A percentile compares a stretch with the other conserved stretches of the same genome.
Evolutionary conservation across 2,329 filamentous ascomycete genomes (phyloP).

Genomic region (Ceratocystis colombiana): DNA sequence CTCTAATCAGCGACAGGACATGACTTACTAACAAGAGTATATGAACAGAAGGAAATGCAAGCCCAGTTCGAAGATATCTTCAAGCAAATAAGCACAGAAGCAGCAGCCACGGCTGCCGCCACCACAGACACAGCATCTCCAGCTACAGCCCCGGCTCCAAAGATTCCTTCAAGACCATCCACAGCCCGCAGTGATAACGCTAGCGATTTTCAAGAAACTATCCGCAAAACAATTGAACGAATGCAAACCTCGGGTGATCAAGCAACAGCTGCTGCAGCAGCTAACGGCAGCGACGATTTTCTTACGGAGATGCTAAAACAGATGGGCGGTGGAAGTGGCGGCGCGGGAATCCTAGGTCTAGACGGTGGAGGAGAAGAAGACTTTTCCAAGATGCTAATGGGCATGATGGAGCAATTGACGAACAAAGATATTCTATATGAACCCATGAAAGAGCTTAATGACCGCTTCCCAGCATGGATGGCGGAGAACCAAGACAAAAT

Average conservation of each 20-base stretch:
- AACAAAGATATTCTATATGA: constrained; percentile 98
- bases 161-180: constrained; percentile 35
- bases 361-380: constrained; percentile 60
- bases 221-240: constrained; percentile 86
- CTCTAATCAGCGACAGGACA: neutral
- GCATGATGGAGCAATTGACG: constrained; percentile 98
- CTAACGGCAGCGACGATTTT: constrained; percentile 61
- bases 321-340: constrained; percentile 57
- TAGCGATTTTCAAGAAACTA: constrained; percentile 82
- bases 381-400: constrained; percentile 87
- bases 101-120: constrained; percentile 30
- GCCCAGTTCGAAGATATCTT: constrained; percentile 69
- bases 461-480: constrained; percentile 88
- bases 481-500: constrained; percentile 60
- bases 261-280: constrained; percentile 66
- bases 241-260: constrained; percentile 85
- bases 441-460: constrained; percentile 92
- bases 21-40: neutral
- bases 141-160: constrained; percentile 29
- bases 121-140: constrained; percentile 29
- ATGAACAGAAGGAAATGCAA: constrained; percentile 43
- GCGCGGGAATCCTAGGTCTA: constrained; percentile 31
- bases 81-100: constrained; percentile 49
- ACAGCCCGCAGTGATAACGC: constrained; percentile 34
- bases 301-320: constrained; percentile 88